phyloP scores from a whole-genome alignment of 2,329 filamentous ascomycete genomes.

The Cercospora sp. region DNA sequence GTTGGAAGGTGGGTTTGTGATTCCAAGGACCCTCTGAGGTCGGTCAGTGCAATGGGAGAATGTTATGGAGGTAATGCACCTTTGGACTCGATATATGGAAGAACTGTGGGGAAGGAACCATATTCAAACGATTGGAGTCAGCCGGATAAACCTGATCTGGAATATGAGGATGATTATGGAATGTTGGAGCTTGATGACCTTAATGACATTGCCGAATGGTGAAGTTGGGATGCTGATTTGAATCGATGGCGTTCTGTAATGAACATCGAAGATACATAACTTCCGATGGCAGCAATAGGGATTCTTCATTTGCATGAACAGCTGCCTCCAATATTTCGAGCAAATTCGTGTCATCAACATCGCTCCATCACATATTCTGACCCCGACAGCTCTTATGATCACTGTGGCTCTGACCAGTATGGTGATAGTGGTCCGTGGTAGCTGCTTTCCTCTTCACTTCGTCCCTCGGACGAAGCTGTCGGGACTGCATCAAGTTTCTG shows the following conservation, averaged over 20 bases:
- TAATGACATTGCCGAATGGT: not conserved
- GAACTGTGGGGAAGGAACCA: not conserved
- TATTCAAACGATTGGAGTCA: not conserved
- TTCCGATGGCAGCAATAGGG: not conserved
- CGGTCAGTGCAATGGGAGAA: not conserved
- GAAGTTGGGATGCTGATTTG: not conserved
- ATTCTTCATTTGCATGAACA: not conserved
- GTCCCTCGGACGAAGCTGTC: not conserved
- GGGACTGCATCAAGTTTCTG: not conserved
- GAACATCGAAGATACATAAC: no score
- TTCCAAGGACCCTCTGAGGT: not conserved
- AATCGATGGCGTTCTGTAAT: no score
- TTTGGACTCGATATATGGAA: not conserved
- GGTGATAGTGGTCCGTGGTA: conserved; percentile 13
- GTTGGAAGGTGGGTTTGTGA: not conserved
- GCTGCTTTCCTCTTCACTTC: not conserved
- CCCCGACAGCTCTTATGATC: not conserved
- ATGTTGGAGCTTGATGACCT: not conserved
- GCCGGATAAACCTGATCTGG: not conserved
- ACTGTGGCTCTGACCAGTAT: conserved; percentile 16
- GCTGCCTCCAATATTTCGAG: not conserved
- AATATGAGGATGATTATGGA: not conserved
- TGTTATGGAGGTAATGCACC: not conserved
- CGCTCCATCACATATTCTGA: not conserved
- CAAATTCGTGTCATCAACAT: not conserved